Percentiles rank a stretch among this genome's conserved stretches.
phyloP scores from a whole-genome alignment of 2,329 filamentous ascomycete genomes.

The Phialemonium atrogriseum region DNA sequence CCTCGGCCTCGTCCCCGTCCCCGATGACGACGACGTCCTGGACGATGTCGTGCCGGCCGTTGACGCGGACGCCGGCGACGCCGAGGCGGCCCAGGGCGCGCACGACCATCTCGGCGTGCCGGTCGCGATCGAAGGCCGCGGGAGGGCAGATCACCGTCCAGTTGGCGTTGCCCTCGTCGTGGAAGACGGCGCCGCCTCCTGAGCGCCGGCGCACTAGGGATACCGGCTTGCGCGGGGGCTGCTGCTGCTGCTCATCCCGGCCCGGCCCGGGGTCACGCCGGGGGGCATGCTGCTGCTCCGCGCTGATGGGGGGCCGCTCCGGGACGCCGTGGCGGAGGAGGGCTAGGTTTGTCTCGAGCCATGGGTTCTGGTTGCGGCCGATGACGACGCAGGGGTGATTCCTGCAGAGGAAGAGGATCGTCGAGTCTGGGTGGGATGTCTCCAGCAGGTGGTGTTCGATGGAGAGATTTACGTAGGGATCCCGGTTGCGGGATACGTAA shows the following conservation, averaged over 20 bases:
- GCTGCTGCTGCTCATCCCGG: too few relatives aligned
- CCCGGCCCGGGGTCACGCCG: too few relatives aligned
- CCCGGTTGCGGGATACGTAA: constrained; percentile 59
- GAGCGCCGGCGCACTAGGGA: constrained; percentile 73
- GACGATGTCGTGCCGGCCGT: constrained; percentile 89
- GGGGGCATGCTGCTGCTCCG: too few relatives aligned
- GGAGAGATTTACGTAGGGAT: constrained; percentile 86
- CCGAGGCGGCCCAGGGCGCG: constrained; percentile 62
- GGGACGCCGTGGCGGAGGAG: constrained; percentile 35
- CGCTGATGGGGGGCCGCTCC: constrained; percentile 6
- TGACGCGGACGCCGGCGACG: constrained; percentile 56
- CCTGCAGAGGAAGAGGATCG: constrained; percentile 77
- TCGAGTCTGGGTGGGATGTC: constrained; percentile 61
- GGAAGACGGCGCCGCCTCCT: constrained; percentile 89
- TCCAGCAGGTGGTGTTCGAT: constrained; percentile 87
- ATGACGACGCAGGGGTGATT: constrained; percentile 85
- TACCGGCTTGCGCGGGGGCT: constrained; percentile 17
- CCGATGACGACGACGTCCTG: constrained; percentile 36
- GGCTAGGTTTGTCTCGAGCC: constrained; percentile 77
- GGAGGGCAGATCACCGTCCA: constrained; percentile 86
- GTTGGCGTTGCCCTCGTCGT: constrained; percentile 89
- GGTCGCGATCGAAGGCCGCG: constrained; percentile 68
- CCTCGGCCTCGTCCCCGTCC: too few relatives aligned
- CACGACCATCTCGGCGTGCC: constrained; percentile 87
- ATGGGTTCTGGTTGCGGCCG: constrained; percentile 95